Conservation (phyloP, 805 yeast species). For the Candida loeiensis region DNA sequence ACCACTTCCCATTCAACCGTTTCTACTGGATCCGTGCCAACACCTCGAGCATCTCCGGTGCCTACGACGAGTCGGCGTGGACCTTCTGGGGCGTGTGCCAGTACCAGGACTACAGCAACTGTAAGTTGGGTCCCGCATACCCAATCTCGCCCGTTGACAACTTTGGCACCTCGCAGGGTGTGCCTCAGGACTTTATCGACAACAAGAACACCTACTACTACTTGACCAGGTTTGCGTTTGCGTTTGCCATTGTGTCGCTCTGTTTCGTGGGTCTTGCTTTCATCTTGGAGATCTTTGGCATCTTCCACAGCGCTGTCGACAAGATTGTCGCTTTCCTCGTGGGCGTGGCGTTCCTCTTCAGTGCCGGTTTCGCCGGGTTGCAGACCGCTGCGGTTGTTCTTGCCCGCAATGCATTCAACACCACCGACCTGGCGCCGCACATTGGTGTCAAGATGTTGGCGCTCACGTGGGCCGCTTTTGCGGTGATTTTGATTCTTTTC, state of each 20-base stretch:
- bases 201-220: slow-evolving; percentile 56
- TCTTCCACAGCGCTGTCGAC: slow-evolving; percentile 54
- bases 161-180: slow-evolving; percentile 47
- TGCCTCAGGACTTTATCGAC: slow-evolving; percentile 52
- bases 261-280: slow-evolving; percentile 63
- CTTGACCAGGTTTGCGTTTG: slow-evolving; percentile 48
- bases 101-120: slow-evolving; percentile 51
- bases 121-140: slow-evolving; percentile 64
- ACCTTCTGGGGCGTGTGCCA: slow-evolving; percentile 73
- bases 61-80: slow-evolving; percentile 65
- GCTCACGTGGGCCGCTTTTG: slow-evolving; percentile 68
- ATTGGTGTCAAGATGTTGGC: slow-evolving; percentile 60
- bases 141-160: slow-evolving; percentile 81
- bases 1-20: slow-evolving; percentile 55
- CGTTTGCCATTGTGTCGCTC: slow-evolving; percentile 42
- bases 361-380: slow-evolving; percentile 61
- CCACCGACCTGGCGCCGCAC: slow-evolving; percentile 41
- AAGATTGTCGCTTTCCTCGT: slow-evolving; percentile 52
- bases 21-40: slow-evolving; percentile 82
- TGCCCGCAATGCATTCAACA: slow-evolving; percentile 65
- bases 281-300: slow-evolving; percentile 50
- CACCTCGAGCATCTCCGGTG: slow-evolving; percentile 53
- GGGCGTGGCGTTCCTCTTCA: slow-evolving; percentile 49
- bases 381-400: slow-evolving; percentile 76
- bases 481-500: slow-evolving; percentile 47